Percentiles rank a stretch among this genome's conserved stretches.
phyloP scores from a whole-genome alignment of 768 basidiomycete species.

The Termitomyces sp. region DNA sequence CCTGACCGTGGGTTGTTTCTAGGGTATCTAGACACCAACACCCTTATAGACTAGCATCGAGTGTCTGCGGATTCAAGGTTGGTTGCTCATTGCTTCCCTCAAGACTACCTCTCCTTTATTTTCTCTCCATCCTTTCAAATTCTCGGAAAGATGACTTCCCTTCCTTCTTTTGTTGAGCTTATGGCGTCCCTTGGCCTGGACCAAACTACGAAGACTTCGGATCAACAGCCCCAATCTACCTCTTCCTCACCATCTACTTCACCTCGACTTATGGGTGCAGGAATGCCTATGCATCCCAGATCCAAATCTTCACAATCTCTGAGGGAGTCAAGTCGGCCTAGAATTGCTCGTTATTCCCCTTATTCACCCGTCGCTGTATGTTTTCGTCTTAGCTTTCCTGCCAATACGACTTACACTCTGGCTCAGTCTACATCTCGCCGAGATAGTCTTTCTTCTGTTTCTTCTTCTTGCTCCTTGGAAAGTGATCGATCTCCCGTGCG shows the following conservation, averaged over 20 bases:
- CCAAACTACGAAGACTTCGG: constrained; percentile 26
- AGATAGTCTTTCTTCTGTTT: constrained; percentile 44
- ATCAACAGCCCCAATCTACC: constrained; percentile 36
- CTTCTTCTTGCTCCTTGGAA: constrained; percentile 37
- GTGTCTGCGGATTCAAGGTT: constrained; percentile 23
- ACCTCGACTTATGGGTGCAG: constrained; percentile 32
- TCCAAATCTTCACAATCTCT: constrained; percentile 43
- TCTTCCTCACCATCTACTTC: constrained; percentile 41
- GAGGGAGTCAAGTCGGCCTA: constrained; percentile 36
- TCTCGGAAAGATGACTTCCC: constrained; percentile 53
- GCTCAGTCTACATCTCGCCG: constrained; percentile 39
- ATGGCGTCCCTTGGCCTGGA: constrained; percentile 82
- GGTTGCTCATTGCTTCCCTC: constrained; percentile 27
- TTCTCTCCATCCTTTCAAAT: constrained; percentile 25
- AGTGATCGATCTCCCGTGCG: constrained; percentile 34
- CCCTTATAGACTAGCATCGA: constrained; percentile 35
- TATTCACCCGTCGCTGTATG: constrained; percentile 42
- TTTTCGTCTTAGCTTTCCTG: constrained; percentile 9
- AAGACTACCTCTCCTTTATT: constrained; percentile 25
- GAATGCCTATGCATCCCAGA: constrained; percentile 30
- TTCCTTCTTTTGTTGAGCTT: constrained; percentile 86
- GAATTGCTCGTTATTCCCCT: constrained; percentile 44
- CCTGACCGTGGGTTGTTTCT: constrained; percentile 56
- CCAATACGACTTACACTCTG: neutral
- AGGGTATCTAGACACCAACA: constrained; percentile 29